A percentile compares a stretch with the other conserved stretches of the same genome.
Conservation (phyloP, 495 filamentous ascomycete genomes). For the Cercophora samala region DNA sequence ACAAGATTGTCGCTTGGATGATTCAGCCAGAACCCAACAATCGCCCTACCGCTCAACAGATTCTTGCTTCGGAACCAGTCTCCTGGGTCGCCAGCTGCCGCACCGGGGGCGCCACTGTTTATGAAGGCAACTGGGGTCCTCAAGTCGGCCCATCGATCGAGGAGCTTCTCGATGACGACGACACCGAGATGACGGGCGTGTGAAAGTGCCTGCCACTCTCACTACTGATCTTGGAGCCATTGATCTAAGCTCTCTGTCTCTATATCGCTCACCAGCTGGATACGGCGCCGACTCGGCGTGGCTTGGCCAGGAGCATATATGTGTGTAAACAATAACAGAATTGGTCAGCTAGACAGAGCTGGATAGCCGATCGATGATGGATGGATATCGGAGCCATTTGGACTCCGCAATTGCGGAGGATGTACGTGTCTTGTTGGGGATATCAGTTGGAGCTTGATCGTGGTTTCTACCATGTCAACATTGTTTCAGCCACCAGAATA, state of each 20-base stretch:
- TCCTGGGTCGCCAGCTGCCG: conserved; percentile 72
- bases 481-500: conserved; percentile 23
- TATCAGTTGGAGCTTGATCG: conserved; percentile 17
- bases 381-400: conserved; percentile 35
- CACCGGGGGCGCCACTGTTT: conserved; percentile 82
- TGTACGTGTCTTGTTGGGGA: conserved; percentile 21
- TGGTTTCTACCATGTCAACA: conserved; percentile 16
- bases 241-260: conserved; percentile 18
- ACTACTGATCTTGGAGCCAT: conserved; percentile 23
- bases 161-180: conserved; percentile 39
- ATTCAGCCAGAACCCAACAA: conserved; percentile 68
- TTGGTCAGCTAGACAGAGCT: conserved; percentile 30
- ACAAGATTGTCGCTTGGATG: conserved; percentile 86
- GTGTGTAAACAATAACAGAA: conserved; percentile 26
- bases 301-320: conserved; percentile 29
- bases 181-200: conserved; percentile 50
- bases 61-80: conserved; percentile 65
- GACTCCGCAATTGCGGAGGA: conserved; percentile 20
- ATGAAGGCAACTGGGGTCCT: conserved; percentile 94
- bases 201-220: conserved; percentile 24
- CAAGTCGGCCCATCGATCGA: conserved; percentile 24
- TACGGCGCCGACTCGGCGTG: conserved; percentile 30
- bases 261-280: conserved; percentile 39
- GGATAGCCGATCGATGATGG: conserved; percentile 28
- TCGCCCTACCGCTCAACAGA: conserved; percentile 69